Evolutionary conservation across 495 filamentous ascomycete genomes (phyloP).

Genomic region (Chaetomidium leptoderma): DNA sequence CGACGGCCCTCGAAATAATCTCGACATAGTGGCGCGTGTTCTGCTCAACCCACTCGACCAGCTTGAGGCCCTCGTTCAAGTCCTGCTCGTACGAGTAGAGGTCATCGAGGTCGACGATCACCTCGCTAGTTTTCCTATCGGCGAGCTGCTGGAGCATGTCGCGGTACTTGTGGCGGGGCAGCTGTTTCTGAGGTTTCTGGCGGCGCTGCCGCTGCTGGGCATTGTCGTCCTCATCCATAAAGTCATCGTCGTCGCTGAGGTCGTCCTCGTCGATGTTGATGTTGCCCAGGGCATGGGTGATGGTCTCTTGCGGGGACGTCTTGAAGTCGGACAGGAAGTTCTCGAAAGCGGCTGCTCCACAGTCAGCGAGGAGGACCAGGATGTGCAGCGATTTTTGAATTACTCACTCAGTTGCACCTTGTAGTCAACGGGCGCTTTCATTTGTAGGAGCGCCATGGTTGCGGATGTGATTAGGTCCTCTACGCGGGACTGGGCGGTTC

Average conservation of each 20-base stretch:
- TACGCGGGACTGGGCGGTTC: neutral
- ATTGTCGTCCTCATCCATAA: slow-evolving; percentile 82
- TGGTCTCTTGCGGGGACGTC: slow-evolving; percentile 66
- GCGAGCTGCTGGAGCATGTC: slow-evolving; percentile 83
- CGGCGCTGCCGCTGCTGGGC: slow-evolving; percentile 45
- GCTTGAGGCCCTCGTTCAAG: slow-evolving; percentile 63
- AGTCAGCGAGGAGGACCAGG: slow-evolving; percentile 5
- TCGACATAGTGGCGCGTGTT: slow-evolving; percentile 97
- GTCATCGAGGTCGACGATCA: slow-evolving; percentile 88
- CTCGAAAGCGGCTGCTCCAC: slow-evolving; percentile 66
- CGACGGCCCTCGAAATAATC: slow-evolving; percentile 80
- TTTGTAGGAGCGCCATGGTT: slow-evolving; percentile 75
- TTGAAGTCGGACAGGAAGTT: slow-evolving; percentile 88
- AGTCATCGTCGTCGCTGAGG: slow-evolving; percentile 89
- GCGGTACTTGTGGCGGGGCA: slow-evolving; percentile 82
- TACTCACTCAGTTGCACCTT: slow-evolving; percentile 69
- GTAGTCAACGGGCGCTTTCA: slow-evolving; percentile 75
- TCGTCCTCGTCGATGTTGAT: slow-evolving; percentile 84
- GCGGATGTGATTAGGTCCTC: slow-evolving; percentile 11
- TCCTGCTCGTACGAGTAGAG: slow-evolving; percentile 70
- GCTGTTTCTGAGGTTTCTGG: slow-evolving; percentile 40
- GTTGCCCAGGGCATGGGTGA: slow-evolving; percentile 72
- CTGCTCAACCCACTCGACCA: slow-evolving; percentile 77
- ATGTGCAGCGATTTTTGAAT: neutral
- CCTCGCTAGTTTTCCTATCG: slow-evolving; percentile 66